A percentile compares a stretch with the other conserved stretches of the same genome.
Conservation (phyloP, 345 rosid genomes). For the Heritiera fomes region DNA sequence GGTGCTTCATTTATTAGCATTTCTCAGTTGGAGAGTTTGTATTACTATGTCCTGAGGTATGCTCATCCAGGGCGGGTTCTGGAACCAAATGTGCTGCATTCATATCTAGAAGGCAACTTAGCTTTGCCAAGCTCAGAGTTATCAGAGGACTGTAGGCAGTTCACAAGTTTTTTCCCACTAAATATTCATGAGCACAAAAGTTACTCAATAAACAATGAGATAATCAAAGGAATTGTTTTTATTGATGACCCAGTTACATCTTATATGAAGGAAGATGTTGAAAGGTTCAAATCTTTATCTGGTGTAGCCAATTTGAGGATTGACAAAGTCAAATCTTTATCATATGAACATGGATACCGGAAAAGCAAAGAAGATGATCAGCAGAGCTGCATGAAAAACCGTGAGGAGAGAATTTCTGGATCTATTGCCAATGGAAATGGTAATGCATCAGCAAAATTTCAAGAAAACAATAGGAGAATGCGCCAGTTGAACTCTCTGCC, state of each 20-base stretch:
- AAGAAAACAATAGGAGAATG: slow-evolving; percentile 9
- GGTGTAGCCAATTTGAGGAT: no score
- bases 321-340: no score
- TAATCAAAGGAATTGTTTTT: slow-evolving; percentile 46
- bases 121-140: slow-evolving; percentile 35
- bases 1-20: slow-evolving; percentile 50
- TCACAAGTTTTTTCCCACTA: slow-evolving; percentile 34
- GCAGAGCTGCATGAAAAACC: no score
- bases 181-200: slow-evolving; percentile 49
- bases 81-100: slow-evolving; percentile 36
- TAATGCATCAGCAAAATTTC: not conserved
- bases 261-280: no score
- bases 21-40: slow-evolving; percentile 51
- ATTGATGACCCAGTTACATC: no score
- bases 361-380: no score
- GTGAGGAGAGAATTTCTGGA: no score
- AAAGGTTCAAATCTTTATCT: no score
- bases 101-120: slow-evolving; percentile 49
- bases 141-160: slow-evolving; percentile 31
- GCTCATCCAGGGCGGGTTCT: slow-evolving; percentile 42
- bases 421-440: slow-evolving; percentile 4
- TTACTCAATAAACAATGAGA: slow-evolving; percentile 39
- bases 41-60: slow-evolving; percentile 48
- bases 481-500: not conserved
- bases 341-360: no score